Conservation (phyloP, 2,329 filamentous ascomycete species). For the Exophiala xenobiotica region DNA sequence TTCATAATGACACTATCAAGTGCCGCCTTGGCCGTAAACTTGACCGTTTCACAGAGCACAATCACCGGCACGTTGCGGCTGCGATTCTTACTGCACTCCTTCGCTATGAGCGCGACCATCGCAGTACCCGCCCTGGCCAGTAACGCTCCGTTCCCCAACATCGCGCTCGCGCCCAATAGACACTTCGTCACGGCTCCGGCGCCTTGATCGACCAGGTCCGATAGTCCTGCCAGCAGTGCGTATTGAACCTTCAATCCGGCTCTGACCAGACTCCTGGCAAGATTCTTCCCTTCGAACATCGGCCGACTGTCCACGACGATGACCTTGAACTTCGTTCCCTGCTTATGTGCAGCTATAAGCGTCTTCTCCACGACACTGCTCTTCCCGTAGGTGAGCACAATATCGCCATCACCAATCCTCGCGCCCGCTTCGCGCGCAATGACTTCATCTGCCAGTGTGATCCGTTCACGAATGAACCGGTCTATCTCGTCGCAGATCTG, state of each 20-base stretch:
- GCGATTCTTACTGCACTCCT: constrained; percentile 54
- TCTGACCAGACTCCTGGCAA: constrained; percentile 69
- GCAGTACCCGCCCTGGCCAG: constrained; percentile 87
- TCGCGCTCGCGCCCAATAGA: constrained; percentile 84
- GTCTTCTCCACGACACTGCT: constrained; percentile 83
- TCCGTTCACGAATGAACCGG: constrained; percentile 83
- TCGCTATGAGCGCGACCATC: constrained; percentile 79
- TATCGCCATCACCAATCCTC: constrained; percentile 75
- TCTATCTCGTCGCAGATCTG: constrained; percentile 79
- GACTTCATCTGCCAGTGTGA: constrained; percentile 80
- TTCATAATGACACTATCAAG: constrained; percentile 93
- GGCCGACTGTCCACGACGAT: constrained; percentile 78
- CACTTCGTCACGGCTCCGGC: constrained; percentile 63
- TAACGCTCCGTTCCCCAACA: constrained; percentile 91
- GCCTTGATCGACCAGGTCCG: constrained; percentile 65
- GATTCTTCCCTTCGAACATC: constrained; percentile 66
- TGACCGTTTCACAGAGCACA: constrained; percentile 90
- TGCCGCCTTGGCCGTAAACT: constrained; percentile 86
- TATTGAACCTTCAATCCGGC: constrained; percentile 78
- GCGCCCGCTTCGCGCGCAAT: constrained; percentile 74
- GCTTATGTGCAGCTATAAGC: constrained; percentile 64
- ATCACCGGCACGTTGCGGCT: constrained; percentile 69
- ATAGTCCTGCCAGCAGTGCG: constrained; percentile 73
- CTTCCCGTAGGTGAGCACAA: constrained; percentile 82
- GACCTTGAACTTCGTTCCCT: constrained; percentile 76